phyloP scores from a whole-genome alignment of 306 rosid species.

The Herpetospermum pedunculosum region DNA sequence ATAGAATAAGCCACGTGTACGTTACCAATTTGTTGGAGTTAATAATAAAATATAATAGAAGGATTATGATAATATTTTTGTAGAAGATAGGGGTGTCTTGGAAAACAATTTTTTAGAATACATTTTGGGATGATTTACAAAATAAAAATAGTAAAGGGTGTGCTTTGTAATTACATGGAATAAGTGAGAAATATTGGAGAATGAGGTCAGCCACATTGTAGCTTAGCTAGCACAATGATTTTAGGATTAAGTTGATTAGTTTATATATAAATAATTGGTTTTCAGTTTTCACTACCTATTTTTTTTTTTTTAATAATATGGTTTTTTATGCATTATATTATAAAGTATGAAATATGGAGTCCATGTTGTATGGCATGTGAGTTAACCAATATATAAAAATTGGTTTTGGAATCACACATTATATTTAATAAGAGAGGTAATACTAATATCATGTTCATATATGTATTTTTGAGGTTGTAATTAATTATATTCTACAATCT shows the following conservation, averaged over 20 bases:
- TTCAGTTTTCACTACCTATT: neutral
- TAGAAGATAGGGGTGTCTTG: neutral
- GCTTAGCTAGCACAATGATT: neutral
- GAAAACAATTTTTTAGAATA: neutral
- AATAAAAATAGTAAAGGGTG: neutral
- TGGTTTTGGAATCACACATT: neutral
- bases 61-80: neutral
- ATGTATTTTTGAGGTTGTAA: neutral
- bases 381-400: neutral
- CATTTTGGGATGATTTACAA: neutral
- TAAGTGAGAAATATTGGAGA: neutral
- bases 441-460: neutral
- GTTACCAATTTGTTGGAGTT: neutral
- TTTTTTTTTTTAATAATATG: neutral
- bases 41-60: neutral
- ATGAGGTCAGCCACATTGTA: constrained; percentile 3
- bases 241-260: neutral
- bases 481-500: neutral
- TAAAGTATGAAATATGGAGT: neutral
- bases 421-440: neutral
- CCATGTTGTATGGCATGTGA: constrained; percentile 4
- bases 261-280: neutral
- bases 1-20: neutral
- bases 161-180: neutral
- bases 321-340: neutral